These are phyloP conservation scores for Colletotrichum noveboracense DNA, from an alignment of 2,329 filamentous ascomycete genomes.

Conservation along the genomic window DNA sequence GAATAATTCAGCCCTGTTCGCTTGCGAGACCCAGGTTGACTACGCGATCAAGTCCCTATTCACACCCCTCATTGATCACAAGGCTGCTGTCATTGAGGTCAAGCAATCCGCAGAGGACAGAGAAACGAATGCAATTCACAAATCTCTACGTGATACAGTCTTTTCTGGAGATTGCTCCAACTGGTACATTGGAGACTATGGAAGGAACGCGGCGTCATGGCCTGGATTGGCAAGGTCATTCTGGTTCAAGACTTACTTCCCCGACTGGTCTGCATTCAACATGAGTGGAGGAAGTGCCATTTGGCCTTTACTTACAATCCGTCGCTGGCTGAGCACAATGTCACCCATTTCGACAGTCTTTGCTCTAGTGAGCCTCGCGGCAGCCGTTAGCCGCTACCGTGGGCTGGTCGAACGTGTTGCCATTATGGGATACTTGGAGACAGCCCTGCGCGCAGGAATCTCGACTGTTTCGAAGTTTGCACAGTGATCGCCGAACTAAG, in stretches of 20 bases:
- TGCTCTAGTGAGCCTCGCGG: not conserved
- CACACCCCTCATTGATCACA: slow-evolving; percentile 32
- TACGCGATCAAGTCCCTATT: slow-evolving; percentile 30
- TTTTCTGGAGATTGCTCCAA: slow-evolving; percentile 43
- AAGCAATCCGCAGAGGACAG: slow-evolving; percentile 35
- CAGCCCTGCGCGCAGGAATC: not conserved
- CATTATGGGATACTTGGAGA: not conserved
- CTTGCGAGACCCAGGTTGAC: slow-evolving; percentile 29
- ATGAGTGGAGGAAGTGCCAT: not conserved
- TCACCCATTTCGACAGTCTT: not conserved
- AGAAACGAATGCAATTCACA: slow-evolving; percentile 34
- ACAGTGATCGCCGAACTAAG: not conserved
- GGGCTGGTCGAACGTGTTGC: not conserved
- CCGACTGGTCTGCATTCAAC: not conserved
- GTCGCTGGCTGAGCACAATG: not conserved
- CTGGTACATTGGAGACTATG: slow-evolving; percentile 44
- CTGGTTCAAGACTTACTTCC: slow-evolving; percentile 27
- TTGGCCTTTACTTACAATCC: not conserved
- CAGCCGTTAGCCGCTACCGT: not conserved
- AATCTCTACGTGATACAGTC: slow-evolving; percentile 34
- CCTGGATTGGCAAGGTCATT: slow-evolving; percentile 34
- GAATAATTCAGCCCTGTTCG: slow-evolving; percentile 31
- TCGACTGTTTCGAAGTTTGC: not conserved
- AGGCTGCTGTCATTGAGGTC: slow-evolving; percentile 37
- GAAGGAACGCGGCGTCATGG: slow-evolving; percentile 42